A percentile compares a stretch with the other conserved stretches of the same genome.
Conservation (phyloP, 495 filamentous ascomycete species). For the Trichoderma asperelloides region DNA sequence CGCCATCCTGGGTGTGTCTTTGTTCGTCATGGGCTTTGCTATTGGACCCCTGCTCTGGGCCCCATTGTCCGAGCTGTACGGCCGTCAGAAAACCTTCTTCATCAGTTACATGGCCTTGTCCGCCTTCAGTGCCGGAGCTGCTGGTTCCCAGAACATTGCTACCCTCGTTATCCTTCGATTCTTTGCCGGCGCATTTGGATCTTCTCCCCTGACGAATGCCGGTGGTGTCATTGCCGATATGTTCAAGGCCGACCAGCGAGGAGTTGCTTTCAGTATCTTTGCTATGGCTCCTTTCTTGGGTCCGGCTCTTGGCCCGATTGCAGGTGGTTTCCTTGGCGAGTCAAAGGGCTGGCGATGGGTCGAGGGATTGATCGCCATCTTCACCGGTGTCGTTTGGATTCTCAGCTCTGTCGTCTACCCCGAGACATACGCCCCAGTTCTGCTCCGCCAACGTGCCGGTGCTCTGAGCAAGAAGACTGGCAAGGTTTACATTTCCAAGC, state of each 20-base stretch:
- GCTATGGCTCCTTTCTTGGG: conserved; percentile 61
- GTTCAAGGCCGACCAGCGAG: conserved; percentile 54
- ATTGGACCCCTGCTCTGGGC: conserved; percentile 59
- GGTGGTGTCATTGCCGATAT: conserved; percentile 71
- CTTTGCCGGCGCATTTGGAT: conserved; percentile 71
- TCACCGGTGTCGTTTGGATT: conserved; percentile 56
- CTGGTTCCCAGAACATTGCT: conserved; percentile 52
- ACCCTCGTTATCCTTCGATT: conserved; percentile 67
- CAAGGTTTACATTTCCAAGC: conserved; percentile 45
- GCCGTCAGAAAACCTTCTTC: conserved; percentile 61
- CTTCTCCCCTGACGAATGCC: conserved; percentile 62
- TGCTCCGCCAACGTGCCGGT: conserved; percentile 63
- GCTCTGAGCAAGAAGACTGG: conserved; percentile 59
- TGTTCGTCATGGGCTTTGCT: conserved; percentile 70
- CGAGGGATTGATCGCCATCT: conserved; percentile 57
- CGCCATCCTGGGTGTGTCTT: conserved; percentile 57
- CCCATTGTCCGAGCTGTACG: conserved; percentile 59
- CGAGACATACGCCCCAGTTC: conserved; percentile 69
- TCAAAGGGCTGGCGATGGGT: conserved; percentile 59
- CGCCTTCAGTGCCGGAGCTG: conserved; percentile 59
- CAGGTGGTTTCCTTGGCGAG: conserved; percentile 53
- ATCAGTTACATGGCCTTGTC: conserved; percentile 54
- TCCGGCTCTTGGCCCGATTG: conserved; percentile 48
- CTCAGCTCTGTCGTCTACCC: conserved; percentile 60
- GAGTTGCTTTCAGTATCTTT: conserved; percentile 55